These are phyloP conservation scores for Monilinia aucupariae DNA, from an alignment of 2,329 filamentous ascomycete genomes.

Conservation along the genomic window DNA sequence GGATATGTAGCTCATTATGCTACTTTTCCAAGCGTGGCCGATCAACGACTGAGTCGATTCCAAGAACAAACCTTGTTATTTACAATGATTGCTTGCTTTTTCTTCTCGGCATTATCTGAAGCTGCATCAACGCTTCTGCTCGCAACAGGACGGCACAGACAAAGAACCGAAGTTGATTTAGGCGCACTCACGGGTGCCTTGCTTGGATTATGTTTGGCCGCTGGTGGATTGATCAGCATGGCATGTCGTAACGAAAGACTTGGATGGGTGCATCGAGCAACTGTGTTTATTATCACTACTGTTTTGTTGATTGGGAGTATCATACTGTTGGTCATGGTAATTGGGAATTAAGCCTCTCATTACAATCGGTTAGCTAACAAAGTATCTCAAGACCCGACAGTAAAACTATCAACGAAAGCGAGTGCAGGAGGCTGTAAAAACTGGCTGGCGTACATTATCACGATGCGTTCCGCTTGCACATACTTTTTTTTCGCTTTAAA, in stretches of 20 bases:
- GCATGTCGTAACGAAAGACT: constrained; percentile 47
- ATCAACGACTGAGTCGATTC: constrained; percentile 46
- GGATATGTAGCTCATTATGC: constrained; percentile 53
- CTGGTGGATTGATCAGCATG: constrained; percentile 54
- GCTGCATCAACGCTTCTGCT: constrained; percentile 61
- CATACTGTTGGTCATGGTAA: constrained; percentile 48
- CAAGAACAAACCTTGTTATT: constrained; percentile 53
- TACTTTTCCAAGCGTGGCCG: constrained; percentile 46
- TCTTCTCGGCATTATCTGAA: constrained; percentile 57
- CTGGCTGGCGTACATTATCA: not conserved
- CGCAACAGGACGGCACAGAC: constrained; percentile 60
- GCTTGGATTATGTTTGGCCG: constrained; percentile 58
- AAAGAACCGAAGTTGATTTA: constrained; percentile 66
- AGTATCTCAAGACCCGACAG: not conserved
- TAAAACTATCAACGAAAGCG: not conserved
- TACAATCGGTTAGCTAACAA: not conserved
- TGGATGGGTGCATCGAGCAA: constrained; percentile 40
- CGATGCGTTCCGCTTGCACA: not conserved
- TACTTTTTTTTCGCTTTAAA: not conserved
- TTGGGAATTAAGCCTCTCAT: constrained; percentile 34
- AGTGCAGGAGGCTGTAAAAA: not conserved
- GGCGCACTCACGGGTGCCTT: constrained; percentile 66
- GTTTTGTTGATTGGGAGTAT: constrained; percentile 46
- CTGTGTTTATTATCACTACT: constrained; percentile 42
- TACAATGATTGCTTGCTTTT: constrained; percentile 50